Conservation (phyloP, 129 eudicot genomes). For the Flaveria ramosissima region DNA sequence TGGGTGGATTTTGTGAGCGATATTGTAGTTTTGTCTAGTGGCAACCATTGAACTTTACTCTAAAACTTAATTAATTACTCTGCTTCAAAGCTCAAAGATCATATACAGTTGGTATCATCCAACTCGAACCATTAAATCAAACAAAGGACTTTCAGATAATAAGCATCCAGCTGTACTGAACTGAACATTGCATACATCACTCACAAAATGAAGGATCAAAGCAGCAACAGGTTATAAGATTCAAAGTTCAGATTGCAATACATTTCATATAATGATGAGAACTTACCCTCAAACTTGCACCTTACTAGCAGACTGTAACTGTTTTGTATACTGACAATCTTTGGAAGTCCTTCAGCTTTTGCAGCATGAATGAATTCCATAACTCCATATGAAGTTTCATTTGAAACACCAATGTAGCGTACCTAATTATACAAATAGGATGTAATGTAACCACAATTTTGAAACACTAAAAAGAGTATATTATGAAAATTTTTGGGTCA, state of each 20-base stretch:
- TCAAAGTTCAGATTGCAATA: background rate
- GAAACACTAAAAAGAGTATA: conserved; percentile 4
- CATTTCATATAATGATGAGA: background rate
- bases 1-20: too few species aligned
- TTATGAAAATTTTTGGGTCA: conserved; percentile 1
- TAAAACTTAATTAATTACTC: background rate
- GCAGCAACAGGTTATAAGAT: background rate
- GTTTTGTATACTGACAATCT: conserved; percentile 94
- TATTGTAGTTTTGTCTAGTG: background rate
- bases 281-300: conserved; percentile 80
- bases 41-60: background rate
- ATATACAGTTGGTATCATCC: conserved; percentile 1
- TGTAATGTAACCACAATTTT: background rate
- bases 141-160: background rate
- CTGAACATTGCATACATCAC: background rate
- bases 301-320: conserved; percentile 77
- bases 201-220: background rate
- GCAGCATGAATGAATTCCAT: conserved; percentile 94
- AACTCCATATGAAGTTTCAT: conserved; percentile 97
- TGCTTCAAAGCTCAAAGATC: background rate
- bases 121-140: conserved; percentile 1
- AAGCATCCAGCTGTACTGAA: background rate
- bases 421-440: conserved; percentile 47
- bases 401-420: conserved; percentile 92
- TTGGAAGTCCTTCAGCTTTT: conserved; percentile 74